Evolutionary conservation across 1,284 basidiomycete genomes (phyloP).

Genomic region (Vanrija sp.): DNA sequence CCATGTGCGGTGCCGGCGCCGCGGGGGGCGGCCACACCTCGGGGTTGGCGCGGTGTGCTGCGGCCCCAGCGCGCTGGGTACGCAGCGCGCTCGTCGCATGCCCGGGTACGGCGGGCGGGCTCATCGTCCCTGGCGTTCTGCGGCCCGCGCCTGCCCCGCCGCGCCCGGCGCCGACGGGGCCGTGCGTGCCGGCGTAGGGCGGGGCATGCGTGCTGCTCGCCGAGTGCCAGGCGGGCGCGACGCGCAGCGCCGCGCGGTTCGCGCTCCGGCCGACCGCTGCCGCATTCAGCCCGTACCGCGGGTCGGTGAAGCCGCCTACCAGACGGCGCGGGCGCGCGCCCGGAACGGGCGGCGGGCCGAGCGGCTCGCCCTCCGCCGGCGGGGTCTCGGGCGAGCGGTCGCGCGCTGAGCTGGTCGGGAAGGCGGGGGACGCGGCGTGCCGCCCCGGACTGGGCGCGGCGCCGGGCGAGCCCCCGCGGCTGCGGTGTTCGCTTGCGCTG

Average conservation of each 20-base stretch:
- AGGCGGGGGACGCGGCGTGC: not conserved
- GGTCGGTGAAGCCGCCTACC: conserved; percentile 11
- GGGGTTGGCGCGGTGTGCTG: conserved; percentile 12
- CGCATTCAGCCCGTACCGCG: conserved; percentile 20
- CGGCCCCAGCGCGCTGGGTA: not conserved
- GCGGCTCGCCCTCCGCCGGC: not conserved
- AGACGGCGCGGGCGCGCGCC: not conserved
- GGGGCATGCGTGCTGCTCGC: conserved; percentile 3
- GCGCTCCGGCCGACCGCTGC: conserved; percentile 11
- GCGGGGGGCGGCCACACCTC: conserved; percentile 25
- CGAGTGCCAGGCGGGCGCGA: conserved; percentile 25
- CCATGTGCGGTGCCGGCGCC: conserved; percentile 2
- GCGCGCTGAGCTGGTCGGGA: conserved; percentile 15
- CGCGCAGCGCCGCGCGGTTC: conserved; percentile 11
- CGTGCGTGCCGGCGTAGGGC: not conserved
- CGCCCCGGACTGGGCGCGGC: too few relatives aligned
- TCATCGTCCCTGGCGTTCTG: not conserved
- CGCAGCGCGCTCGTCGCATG: too few relatives aligned
- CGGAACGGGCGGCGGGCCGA: not conserved
- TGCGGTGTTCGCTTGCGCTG: not conserved
- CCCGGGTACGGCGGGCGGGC: too few relatives aligned
- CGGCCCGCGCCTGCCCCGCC: not conserved
- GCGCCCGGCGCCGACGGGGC: not conserved
- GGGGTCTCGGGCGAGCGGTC: conserved; percentile 3
- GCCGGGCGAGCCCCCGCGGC: not conserved